Conservation (phyloP, 2,329 filamentous ascomycete species). For the Emmonsiellopsis sp. region DNA sequence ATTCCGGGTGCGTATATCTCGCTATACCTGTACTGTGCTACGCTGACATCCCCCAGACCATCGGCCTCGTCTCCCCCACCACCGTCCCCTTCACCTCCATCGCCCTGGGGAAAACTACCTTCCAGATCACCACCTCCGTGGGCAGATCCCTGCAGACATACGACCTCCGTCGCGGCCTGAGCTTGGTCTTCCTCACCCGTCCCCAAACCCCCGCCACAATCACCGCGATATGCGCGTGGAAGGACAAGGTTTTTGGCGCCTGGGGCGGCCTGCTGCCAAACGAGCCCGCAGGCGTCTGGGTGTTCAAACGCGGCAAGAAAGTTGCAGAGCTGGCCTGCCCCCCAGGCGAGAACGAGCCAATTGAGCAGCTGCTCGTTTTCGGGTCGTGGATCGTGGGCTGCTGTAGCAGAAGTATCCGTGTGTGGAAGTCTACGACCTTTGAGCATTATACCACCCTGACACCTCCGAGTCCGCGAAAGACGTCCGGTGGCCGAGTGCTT, state of each 20-base stretch:
- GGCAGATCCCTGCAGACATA: conserved; percentile 90
- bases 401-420: conserved; percentile 64
- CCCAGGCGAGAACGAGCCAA: conserved; percentile 51
- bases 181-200: conserved; percentile 84
- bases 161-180: conserved; percentile 79
- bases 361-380: conserved; percentile 70
- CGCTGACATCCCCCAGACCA: conserved; percentile 49
- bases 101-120: conserved; percentile 84
- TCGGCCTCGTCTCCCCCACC: conserved; percentile 88
- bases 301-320: conserved; percentile 85
- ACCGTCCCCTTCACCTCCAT: conserved; percentile 80
- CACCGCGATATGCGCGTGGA: conserved; percentile 81
- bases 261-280: conserved; percentile 58
- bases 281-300: conserved; percentile 63
- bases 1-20: conserved; percentile 60
- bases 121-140: conserved; percentile 93
- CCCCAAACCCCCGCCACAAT: conserved; percentile 81
- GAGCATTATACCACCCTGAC: conserved; percentile 85
- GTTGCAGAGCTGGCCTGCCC: conserved; percentile 65
- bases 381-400: conserved; percentile 86
- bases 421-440: conserved; percentile 75
- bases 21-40: neutral
- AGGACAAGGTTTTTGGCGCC: conserved; percentile 76
- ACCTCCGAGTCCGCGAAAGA: conserved; percentile 46
- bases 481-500: conserved; percentile 55